These are phyloP conservation scores for Lactarius hatsudake DNA, from an alignment of 768 basidiomycete genomes.

Conservation along the genomic window DNA sequence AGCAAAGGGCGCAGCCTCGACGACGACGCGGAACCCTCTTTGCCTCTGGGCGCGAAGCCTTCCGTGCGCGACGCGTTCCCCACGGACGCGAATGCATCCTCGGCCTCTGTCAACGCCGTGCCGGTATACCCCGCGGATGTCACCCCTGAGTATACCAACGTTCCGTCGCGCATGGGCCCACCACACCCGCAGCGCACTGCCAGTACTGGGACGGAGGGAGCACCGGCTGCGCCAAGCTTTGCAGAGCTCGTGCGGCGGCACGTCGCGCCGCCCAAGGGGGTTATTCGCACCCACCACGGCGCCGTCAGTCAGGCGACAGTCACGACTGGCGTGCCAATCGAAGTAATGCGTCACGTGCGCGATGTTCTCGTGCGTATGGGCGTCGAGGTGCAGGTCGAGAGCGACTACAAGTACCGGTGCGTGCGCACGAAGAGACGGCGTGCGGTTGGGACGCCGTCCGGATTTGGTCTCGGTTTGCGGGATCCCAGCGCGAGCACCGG, in stretches of 20 bases:
- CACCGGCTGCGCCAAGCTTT: slow-evolving; percentile 25
- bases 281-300: slow-evolving; percentile 83
- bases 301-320: slow-evolving; percentile 89
- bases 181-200: slow-evolving; percentile 20
- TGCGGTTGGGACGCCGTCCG: slow-evolving; percentile 24
- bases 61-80: slow-evolving; percentile 23
- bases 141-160: slow-evolving; percentile 3
- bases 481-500: slow-evolving; percentile 37
- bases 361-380: slow-evolving; percentile 86
- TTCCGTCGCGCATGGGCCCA: slow-evolving; percentile 18
- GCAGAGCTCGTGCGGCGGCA: slow-evolving; percentile 35
- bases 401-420: slow-evolving; percentile 88
- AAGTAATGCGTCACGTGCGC: slow-evolving; percentile 84
- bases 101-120: slow-evolving; percentile 18
- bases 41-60: slow-evolving; percentile 12
- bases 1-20: slow-evolving; percentile 45
- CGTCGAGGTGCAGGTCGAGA: slow-evolving; percentile 82
- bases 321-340: slow-evolving; percentile 78
- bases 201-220: slow-evolving; percentile 15
- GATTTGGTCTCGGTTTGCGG: slow-evolving; percentile 43
- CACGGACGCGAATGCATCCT: slow-evolving; percentile 13
- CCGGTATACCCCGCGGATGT: not conserved
- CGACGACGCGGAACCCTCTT: slow-evolving; percentile 29
- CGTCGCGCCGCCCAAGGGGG: slow-evolving; percentile 41
- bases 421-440: slow-evolving; percentile 68